Base-by-base conservation (phyloP, 257 asterid genomes). In the Rehmannia glutinosa region DNA sequence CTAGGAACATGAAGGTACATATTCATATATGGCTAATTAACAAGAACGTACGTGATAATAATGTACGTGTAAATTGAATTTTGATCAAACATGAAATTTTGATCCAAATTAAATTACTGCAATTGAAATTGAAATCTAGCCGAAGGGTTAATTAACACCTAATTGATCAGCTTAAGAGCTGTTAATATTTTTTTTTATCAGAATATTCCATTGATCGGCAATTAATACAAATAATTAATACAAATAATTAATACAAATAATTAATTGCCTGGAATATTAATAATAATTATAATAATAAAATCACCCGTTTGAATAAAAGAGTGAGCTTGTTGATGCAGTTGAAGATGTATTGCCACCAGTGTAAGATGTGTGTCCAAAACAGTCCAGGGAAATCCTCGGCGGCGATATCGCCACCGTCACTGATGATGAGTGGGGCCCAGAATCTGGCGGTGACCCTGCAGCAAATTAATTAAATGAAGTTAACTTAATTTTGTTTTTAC, bases 391-490 rank as follows among this genome's bases (percentile, higher is more conserved):
- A 20, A 85, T 88, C 47, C 85, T 77, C n/a, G 95, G 97, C 13
- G 96, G 92, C 4, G 99, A 88, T 15, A 86, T 38, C 0, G 97
- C 95, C 16, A 83, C 75, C 3, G 95, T 90, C 61, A 93, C 92
- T 0, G 93, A 78, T 5, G 97, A 88, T 0, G 95, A 81, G 52
- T 82, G 84, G 0, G 73, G 86, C 64, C 88, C 92, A 0, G 97
- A 88, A 45, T 88, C 96, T n/a, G 88, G 84, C 13, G 94, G 96
- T 6, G 96, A 88, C 78, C 90, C 95, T 82, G 77, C 16, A 21
- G n/a, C n/a, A 15, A 51, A 16, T 13, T 6, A 12, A 21, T 12
- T 17, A 6, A 17, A 47, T 8, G 8, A 45, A 20, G 6, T 17
- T 0, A 17, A 45, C 1, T 1, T 45, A 51, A 51, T 2, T n/a